Evolutionary conservation across 2,329 filamentous ascomycete genomes (phyloP).

Genomic region (Penicillium brasilianum): DNA sequence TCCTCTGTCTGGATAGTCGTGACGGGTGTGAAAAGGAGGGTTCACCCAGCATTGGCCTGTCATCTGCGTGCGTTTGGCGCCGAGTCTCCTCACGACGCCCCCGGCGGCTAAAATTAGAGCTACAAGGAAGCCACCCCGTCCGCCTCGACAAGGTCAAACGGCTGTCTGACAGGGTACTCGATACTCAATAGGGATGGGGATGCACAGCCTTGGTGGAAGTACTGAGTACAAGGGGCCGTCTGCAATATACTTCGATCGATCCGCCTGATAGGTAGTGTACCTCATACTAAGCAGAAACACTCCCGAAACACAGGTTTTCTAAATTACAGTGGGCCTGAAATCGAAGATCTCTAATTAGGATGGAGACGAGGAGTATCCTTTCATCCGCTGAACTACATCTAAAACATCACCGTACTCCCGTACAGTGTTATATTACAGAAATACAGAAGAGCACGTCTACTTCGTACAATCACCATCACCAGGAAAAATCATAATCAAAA

Average conservation of each 20-base stretch:
- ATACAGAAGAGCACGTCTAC: not conserved
- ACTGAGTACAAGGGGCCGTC: not conserved
- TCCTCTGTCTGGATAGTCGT: not conserved
- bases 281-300: not conserved
- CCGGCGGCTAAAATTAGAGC: conserved; percentile 49
- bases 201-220: not conserved
- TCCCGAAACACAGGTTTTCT: not conserved
- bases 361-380: not conserved
- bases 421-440: not conserved
- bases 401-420: not conserved
- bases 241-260: conserved; percentile 2
- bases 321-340: conserved; percentile 23
- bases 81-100: conserved; percentile 35
- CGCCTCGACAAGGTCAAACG: not conserved
- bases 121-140: conserved; percentile 21
- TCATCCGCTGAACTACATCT: not conserved
- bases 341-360: conserved; percentile 2
- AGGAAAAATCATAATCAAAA: not conserved
- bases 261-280: not conserved
- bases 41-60: conserved; percentile 29
- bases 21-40: conserved; percentile 5
- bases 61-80: conserved; percentile 43
- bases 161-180: not conserved
- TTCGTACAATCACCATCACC: not conserved
- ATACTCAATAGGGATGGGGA: not conserved